Evolutionary conservation across 108 stramenopile species (phyloP).

Genomic region (Schizochytrium sp.): DNA sequence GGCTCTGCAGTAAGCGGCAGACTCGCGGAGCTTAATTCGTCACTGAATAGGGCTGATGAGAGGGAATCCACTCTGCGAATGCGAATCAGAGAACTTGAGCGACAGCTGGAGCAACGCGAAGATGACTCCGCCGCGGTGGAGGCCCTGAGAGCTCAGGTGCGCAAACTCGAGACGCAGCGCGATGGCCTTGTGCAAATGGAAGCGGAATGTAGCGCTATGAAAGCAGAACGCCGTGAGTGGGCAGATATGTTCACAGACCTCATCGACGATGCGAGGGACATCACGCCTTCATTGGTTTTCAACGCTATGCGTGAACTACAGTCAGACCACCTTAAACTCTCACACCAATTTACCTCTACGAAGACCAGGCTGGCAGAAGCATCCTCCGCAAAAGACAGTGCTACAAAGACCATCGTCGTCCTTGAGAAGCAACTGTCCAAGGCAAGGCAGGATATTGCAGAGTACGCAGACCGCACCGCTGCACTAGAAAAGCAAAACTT

Average conservation of each 20-base stretch:
- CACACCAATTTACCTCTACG: background rate
- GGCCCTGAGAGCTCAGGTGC: conserved; percentile 2
- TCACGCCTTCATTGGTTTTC: background rate
- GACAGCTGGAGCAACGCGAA: conserved; percentile 1
- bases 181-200: background rate
- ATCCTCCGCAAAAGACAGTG: background rate
- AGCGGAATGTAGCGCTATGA: conserved; percentile 5
- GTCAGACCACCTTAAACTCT: background rate
- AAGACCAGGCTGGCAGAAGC: background rate
- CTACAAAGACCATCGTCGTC: background rate
- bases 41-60: conserved; percentile 9
- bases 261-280: background rate
- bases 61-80: background rate
- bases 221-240: conserved; percentile 46
- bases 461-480: background rate
- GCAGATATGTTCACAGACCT: background rate
- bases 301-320: conserved; percentile 17
- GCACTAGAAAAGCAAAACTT: conserved; percentile 34
- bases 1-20: conserved; percentile 4
- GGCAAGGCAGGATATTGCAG: background rate
- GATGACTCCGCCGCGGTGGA: background rate
- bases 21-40: background rate
- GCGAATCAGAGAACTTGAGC: background rate
- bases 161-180: background rate
- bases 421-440: background rate